Evolutionary conservation across 768 basidiomycete genomes (phyloP), one percentile per base, ranked within the genome.

Genomic region (Mycena alexandri): DNA sequence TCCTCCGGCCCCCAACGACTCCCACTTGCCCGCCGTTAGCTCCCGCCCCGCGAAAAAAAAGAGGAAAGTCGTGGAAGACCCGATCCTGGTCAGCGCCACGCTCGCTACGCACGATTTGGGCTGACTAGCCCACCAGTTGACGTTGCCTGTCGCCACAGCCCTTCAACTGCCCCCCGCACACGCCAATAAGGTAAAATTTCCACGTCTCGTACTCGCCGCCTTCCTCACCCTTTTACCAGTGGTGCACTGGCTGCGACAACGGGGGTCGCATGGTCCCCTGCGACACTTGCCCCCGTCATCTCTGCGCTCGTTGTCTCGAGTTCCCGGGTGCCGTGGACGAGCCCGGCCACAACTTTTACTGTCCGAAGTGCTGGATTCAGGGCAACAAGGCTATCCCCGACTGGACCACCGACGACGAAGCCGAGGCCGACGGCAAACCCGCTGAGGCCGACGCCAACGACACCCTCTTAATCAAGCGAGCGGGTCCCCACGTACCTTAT

Each of bases 211-310:
- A n/a, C n/a, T n/a, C n/a, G n/a, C n/a, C 34, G 34, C 34, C 12
- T 36, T 36, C 7, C 34, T 51, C 14, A 29, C 14, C 25, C 16
- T 48, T 43, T 22, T 9, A 16, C 5, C 25, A 50, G 46, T 60
- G 46, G 47, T 60, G 58, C 36, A 9, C 21, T 0, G 58, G 58
- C 8, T 60, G 58, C 34, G 47, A 60, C 14, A 46, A 60, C 13
- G 46, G 47, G 12, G 58, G 58, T 6, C 9, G 5, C 13, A 21
- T 60, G 7, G 0, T 17, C n/a, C n/a, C n/a, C n/a, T n/a, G n/a
- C n/a, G n/a, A n/a, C n/a, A n/a, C n/a, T n/a, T n/a, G n/a, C n/a
- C n/a, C n/a, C n/a, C n/a, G n/a, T n/a, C n/a, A n/a, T n/a, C n/a
- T n/a, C n/a, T n/a, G n/a, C n/a, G n/a, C n/a, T n/a, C n/a, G n/a